Base-by-base conservation (phyloP, 2,329 filamentous ascomycete genomes). In the Lanzia echinophila region DNA sequence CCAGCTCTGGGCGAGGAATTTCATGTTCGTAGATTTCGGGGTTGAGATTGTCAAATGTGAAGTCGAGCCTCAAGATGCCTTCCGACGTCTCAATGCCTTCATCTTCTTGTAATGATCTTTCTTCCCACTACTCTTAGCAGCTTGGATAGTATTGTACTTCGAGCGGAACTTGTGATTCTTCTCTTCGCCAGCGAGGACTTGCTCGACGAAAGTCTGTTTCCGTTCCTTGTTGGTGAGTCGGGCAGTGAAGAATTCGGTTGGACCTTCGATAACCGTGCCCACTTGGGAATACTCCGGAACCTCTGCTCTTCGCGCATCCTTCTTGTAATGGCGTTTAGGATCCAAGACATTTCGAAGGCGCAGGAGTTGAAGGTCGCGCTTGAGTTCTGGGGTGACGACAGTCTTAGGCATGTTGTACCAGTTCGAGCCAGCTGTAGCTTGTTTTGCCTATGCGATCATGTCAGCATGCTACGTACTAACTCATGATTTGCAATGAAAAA, bases 381-480 rank as follows among this genome's bases (percentile, higher is more conserved):
- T 95, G 58, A 96, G 76, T 66, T 95, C 84, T 8, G 90, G 82
- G 0, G 90, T 96, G 48, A 96, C 72, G 48, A 88, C 78, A 24
- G 92, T 96, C 64, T 84, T 84, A 6, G 91, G 91, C 51, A 99
- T 77, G 63, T 95, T 81, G 73, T 87, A 97, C 92, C 92, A 97
- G 55, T 87, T 77, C 15, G 83, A 72, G 43, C 92, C 94, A 48
- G 91, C 87, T 57, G 85, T 87, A 54, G 79, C 75, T 69, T 79
- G 82, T 58, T 68, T 65, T 34, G 53, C 62, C 67, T 69, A 47
- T 47, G 42, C 8, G 36, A 12, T 43, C 41, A 41, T 33, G 20
- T 67, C 58, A 68, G 65, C 55, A 12, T 42, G 3, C 12, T 45
- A 43, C 19, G 33, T 47, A 46, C 44, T 41, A 47, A 47, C 55